Evolutionary conservation across 495 filamentous ascomycete genomes (phyloP), one percentile per base, ranked within the genome.

Genomic region (Hyaloscypha finlandica): DNA sequence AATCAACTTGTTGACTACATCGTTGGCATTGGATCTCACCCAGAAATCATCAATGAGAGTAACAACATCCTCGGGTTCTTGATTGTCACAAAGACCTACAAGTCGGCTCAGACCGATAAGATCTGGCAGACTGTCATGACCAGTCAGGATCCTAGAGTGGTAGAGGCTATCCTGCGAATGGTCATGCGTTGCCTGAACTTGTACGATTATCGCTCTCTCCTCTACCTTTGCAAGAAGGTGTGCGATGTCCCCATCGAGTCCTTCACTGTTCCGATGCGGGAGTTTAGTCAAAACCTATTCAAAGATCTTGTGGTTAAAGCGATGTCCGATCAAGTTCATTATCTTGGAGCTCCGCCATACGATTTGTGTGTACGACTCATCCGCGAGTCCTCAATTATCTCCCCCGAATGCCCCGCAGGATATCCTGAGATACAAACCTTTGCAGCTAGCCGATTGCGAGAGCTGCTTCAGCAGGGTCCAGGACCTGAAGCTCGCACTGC

Each of bases 1-100:
- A 86, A 86, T 54, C 86, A 85, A 65, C 81, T 96, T 30, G 83
- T 96, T 53, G 87, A 92, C 56, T 96, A 98, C 75, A 85, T 99
- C 32, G 87, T 98, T 63, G 92, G 95, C 2, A 88, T 94, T 53
- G 93, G 92, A 63, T 97, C 95, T 20, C 95, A 98, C 73, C 91
- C 92, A 6, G 92, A 97, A 71, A 85, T 99, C 65, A 96, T 96
- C 55, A 82, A 79, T 52, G 86, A 92, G 67, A 90, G 91, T 73
- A 83, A 83, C 65, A 97, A 97, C 64, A 90, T 98, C 62, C 81
- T 97, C 51, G 90, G 90, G 0, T 98, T 97, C 67, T 82, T 98
- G 57, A 84, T 92, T n/a, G 91, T 95, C 48, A 96, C 92, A 0
- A 76, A 80, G 37, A 89, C 85, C 4, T 97, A 95, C 73, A 86